phyloP scores from a whole-genome alignment of 2,329 filamentous ascomycete species.

The Claviceps capensis region DNA sequence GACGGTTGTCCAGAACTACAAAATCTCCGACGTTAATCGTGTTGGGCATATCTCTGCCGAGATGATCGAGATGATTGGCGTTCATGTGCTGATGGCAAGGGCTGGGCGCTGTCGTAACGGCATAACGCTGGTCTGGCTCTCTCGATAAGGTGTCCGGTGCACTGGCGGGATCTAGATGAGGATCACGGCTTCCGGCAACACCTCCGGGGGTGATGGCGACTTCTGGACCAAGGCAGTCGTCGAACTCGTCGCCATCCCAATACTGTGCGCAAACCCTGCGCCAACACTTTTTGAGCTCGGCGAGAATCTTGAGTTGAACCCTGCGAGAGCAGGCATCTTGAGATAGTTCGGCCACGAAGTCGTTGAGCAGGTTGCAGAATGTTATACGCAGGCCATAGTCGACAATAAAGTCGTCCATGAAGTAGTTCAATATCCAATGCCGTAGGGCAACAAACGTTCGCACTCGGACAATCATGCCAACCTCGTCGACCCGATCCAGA shows the following conservation, averaged over 20 bases:
- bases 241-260: conserved; percentile 65
- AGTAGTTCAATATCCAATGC: conserved; percentile 98
- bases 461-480: conserved; percentile 86
- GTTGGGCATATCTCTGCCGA: conserved; percentile 32
- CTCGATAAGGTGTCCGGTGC: conserved; percentile 34
- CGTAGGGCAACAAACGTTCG: conserved; percentile 88
- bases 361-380: conserved; percentile 74
- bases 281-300: conserved; percentile 96
- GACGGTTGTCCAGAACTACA: conserved; percentile 28
- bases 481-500: conserved; percentile 63
- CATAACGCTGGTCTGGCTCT: conserved; percentile 31
- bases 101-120: conserved; percentile 17
- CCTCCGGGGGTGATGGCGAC: conserved; percentile 64
- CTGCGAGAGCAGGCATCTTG: conserved; percentile 30
- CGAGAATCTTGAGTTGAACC: conserved; percentile 67
- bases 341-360: conserved; percentile 42
- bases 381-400: conserved; percentile 58
- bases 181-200: conserved; percentile 46
- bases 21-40: conserved; percentile 34
- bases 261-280: conserved; percentile 77
- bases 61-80: conserved; percentile 13
- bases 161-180: conserved; percentile 36
- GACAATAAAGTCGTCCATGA: conserved; percentile 80
- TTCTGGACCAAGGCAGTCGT: conserved; percentile 46
- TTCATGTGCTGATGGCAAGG: not conserved